These are phyloP conservation scores for Dendrobium officinale DNA, from an alignment of 106 monocot species.

Conservation along the genomic window DNA sequence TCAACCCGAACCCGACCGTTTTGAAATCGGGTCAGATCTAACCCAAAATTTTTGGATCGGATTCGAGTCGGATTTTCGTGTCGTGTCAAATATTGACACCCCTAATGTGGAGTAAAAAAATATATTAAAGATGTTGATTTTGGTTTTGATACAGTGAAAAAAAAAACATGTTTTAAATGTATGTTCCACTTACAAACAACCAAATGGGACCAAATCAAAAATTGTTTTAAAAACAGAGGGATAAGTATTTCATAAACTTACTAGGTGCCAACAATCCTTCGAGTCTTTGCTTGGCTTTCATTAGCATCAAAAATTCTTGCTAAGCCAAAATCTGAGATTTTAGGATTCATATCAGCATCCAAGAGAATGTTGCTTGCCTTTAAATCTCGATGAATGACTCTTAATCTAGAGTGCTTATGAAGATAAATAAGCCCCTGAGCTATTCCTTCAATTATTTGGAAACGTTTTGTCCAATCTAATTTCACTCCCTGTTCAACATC, in stretches of 20 bases:
- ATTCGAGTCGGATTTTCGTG: too few species aligned
- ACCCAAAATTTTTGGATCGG: too few species aligned
- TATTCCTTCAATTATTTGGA: constrained; percentile 26
- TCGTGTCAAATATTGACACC: too few species aligned
- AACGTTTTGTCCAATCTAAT: constrained; percentile 18
- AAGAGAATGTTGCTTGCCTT: constrained; percentile 30
- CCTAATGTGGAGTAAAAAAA: too few species aligned
- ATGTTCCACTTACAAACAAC: too few species aligned
- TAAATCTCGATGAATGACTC: constrained; percentile 28
- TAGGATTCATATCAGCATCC: constrained; percentile 27
- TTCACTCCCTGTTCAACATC: neutral
- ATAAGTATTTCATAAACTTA: neutral
- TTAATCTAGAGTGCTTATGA: constrained; percentile 28
- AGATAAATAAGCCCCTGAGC: constrained; percentile 31
- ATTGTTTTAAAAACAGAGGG: too few species aligned
- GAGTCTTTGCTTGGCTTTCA: constrained; percentile 17
- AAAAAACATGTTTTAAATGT: too few species aligned
- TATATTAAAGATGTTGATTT: too few species aligned
- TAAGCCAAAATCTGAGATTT: constrained; percentile 39
- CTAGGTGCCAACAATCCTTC: constrained; percentile 25
- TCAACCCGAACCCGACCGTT: too few species aligned
- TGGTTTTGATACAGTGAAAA: too few species aligned
- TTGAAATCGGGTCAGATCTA: too few species aligned
- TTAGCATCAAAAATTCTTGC: constrained; percentile 25
- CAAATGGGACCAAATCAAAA: too few species aligned